phyloP scores from a whole-genome alignment of 2,329 filamentous ascomycete species.

The Fusarium ambrosium region DNA sequence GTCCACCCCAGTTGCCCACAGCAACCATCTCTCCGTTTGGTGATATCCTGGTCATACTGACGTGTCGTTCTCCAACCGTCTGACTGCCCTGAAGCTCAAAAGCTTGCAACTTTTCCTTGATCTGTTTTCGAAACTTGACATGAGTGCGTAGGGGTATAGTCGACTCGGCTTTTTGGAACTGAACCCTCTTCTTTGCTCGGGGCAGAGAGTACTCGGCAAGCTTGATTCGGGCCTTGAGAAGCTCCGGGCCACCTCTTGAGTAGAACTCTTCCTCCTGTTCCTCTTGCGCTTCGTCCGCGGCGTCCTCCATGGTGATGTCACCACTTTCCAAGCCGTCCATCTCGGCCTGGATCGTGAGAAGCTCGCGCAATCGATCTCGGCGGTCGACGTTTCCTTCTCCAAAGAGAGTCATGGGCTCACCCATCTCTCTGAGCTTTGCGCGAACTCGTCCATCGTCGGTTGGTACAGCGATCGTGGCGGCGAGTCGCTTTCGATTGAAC shows the following conservation, averaged over 20 bases:
- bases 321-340: slow-evolving; percentile 68
- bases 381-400: slow-evolving; percentile 90
- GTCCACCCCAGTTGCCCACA: slow-evolving; percentile 93
- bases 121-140: slow-evolving; percentile 88
- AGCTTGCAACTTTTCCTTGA: slow-evolving; percentile 84
- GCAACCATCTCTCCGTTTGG: slow-evolving; percentile 87
- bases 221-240: slow-evolving; percentile 81
- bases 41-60: slow-evolving; percentile 92
- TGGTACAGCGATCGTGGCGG: slow-evolving; percentile 89
- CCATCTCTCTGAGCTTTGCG: slow-evolving; percentile 82
- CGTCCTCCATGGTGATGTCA: slow-evolving; percentile 74
- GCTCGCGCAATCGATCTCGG: slow-evolving; percentile 85
- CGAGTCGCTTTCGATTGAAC: slow-evolving; percentile 91
- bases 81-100: slow-evolving; percentile 96
- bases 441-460: slow-evolving; percentile 94
- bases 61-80: slow-evolving; percentile 88
- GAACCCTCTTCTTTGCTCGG: slow-evolving; percentile 81
- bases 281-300: slow-evolving; percentile 69
- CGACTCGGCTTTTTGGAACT: slow-evolving; percentile 83
- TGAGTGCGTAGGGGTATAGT: slow-evolving; percentile 89
- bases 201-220: slow-evolving; percentile 90
- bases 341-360: slow-evolving; percentile 81
- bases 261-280: slow-evolving; percentile 96
- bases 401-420: slow-evolving; percentile 95
- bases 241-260: slow-evolving; percentile 80